Evolutionary conservation across 495 filamentous ascomycete genomes (phyloP).

Genomic region (Pyrenula aspistea): DNA sequence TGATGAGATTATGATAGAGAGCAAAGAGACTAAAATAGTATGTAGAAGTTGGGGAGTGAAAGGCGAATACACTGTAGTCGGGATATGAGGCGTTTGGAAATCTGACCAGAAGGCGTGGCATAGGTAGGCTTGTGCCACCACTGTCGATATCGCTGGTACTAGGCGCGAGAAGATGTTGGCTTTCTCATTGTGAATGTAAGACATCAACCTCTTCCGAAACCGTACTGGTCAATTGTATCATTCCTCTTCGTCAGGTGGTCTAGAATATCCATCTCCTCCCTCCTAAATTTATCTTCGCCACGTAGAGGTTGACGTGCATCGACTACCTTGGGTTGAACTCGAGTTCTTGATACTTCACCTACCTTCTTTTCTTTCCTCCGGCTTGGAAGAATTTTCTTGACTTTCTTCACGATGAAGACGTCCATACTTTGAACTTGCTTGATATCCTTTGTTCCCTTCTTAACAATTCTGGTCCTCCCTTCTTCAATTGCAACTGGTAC

Average conservation of each 20-base stretch:
- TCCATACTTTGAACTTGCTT: background rate
- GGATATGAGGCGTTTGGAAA: slow-evolving; percentile 18
- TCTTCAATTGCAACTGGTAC: background rate
- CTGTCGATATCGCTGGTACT: slow-evolving; percentile 17
- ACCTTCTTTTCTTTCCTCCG: background rate
- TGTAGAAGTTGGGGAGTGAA: slow-evolving; percentile 25
- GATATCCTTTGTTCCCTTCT: background rate
- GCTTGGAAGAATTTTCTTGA: background rate
- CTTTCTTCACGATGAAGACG: background rate
- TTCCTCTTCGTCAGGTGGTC: background rate
- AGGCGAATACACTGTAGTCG: slow-evolving; percentile 27
- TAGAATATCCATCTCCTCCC: background rate
- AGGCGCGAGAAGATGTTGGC: slow-evolving; percentile 33
- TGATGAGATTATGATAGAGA: slow-evolving; percentile 37
- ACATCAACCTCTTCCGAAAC: background rate
- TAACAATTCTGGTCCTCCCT: background rate
- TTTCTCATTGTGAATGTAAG: slow-evolving; percentile 36
- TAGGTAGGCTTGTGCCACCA: slow-evolving; percentile 14
- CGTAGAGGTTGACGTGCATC: background rate
- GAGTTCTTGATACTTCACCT: background rate
- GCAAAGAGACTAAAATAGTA: slow-evolving; percentile 29
- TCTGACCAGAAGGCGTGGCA: slow-evolving; percentile 14
- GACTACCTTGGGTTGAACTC: background rate
- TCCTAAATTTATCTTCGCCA: background rate
- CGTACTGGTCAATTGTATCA: background rate